A percentile compares a stretch with the other conserved stretches of the same genome.
Evolutionary conservation across 495 filamentous ascomycete species (phyloP).

Genomic region (Penicillium tannophilum): DNA sequence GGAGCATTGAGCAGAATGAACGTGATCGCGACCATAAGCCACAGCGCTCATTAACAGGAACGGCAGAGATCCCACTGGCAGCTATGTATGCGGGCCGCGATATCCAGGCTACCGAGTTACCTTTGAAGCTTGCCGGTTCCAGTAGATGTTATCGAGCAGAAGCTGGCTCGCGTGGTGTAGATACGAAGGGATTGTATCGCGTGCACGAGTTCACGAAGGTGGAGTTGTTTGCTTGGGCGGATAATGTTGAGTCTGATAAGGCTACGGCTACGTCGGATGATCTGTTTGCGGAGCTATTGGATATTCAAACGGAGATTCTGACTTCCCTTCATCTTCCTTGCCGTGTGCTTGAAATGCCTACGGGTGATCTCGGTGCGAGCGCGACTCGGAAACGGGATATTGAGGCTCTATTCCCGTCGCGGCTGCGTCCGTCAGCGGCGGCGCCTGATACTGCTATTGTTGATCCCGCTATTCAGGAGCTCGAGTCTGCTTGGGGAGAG

Average conservation of each 20-base stretch:
- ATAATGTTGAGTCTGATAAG: constrained; percentile 40
- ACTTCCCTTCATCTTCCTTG: constrained; percentile 75
- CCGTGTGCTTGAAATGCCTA: constrained; percentile 90
- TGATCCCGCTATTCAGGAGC: constrained; percentile 28
- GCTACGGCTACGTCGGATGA: constrained; percentile 42
- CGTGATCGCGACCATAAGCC: constrained; percentile 58
- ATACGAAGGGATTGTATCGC: constrained; percentile 93
- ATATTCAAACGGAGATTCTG: constrained; percentile 83
- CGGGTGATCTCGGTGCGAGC: constrained; percentile 81
- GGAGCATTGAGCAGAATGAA: constrained; percentile 70
- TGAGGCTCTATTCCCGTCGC: constrained; percentile 89
- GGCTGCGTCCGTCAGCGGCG: constrained; percentile 42
- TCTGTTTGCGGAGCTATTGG: constrained; percentile 80
- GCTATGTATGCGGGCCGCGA: constrained; percentile 80
- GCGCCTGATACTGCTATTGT: constrained; percentile 1
- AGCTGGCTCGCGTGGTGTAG: constrained; percentile 82
- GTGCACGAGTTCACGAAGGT: constrained; percentile 99
- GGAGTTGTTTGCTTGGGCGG: constrained; percentile 88
- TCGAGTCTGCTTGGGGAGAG: constrained; percentile 88
- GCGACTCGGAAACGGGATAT: constrained; percentile 88
- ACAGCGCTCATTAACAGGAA: constrained; percentile 74
- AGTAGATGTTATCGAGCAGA: constrained; percentile 93
- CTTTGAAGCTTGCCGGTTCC: constrained; percentile 76
- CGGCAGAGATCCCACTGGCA: constrained; percentile 92
- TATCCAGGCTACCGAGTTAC: constrained; percentile 63